Evolutionary conservation across 2,329 filamentous ascomycete species (phyloP).

Genomic region (Penicillium sp.): DNA sequence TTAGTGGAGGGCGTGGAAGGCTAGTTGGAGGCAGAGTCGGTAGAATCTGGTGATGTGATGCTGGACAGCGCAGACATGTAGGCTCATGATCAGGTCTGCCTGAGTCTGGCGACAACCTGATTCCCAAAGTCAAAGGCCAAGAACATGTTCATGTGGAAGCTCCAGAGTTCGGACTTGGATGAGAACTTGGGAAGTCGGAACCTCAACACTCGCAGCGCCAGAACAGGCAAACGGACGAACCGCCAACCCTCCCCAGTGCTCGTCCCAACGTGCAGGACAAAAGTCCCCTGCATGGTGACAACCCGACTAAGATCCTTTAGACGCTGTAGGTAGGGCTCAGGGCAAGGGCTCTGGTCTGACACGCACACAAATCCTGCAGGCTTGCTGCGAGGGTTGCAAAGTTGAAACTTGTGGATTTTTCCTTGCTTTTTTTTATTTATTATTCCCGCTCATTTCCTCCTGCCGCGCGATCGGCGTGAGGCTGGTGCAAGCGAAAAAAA

Average conservation of each 20-base stretch:
- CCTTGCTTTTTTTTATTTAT: slow-evolving; percentile 1
- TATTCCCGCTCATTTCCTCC: slow-evolving; percentile 7
- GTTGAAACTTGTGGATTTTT: background rate
- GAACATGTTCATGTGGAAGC: slow-evolving; percentile 9
- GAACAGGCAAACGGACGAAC: slow-evolving; percentile 5
- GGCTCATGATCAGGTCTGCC: background rate
- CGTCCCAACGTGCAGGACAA: slow-evolving; percentile 2
- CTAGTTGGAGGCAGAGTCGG: background rate
- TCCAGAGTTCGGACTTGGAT: background rate
- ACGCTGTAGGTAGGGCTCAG: slow-evolving; percentile 20
- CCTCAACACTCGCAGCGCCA: background rate
- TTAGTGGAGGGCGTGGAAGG: background rate
- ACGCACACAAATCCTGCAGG: slow-evolving; percentile 15
- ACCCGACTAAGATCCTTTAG: background rate
- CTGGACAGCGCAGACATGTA: background rate
- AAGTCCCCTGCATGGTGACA: slow-evolving; percentile 11
- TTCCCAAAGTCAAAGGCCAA: background rate
- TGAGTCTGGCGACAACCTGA: background rate
- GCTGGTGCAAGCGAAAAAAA: slow-evolving; percentile 11
- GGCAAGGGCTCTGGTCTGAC: slow-evolving; percentile 19
- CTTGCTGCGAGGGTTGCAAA: background rate
- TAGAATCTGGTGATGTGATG: background rate
- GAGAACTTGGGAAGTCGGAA: background rate
- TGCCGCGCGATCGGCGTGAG: slow-evolving; percentile 25
- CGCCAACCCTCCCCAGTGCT: background rate